These are phyloP conservation scores for Trichoderma reesei DNA, from an alignment of 495 filamentous ascomycete genomes.

Conservation along the genomic window DNA sequence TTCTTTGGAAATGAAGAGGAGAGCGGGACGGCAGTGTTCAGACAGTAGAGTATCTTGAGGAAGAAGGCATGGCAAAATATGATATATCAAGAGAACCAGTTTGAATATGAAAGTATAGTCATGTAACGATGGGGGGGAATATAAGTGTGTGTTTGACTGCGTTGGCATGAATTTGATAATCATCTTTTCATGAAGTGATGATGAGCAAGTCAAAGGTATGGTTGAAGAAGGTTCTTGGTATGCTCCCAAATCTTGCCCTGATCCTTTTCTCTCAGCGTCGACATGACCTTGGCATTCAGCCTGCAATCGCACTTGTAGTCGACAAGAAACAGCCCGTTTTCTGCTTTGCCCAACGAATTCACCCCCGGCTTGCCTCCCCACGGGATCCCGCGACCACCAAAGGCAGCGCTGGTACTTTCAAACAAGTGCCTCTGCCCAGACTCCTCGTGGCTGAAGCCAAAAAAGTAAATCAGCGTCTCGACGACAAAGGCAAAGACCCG, in stretches of 20 bases:
- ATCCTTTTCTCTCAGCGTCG: constrained; percentile 18
- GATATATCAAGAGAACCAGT: too few relatives aligned
- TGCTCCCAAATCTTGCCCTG: constrained; percentile 15
- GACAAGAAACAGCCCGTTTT: constrained; percentile 24
- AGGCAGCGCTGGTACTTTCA: constrained; percentile 24
- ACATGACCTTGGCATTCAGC: constrained; percentile 24
- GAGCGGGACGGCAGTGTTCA: not conserved
- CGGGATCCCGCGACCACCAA: constrained; percentile 21
- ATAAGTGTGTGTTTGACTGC: too few relatives aligned
- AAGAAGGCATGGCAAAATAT: too few relatives aligned
- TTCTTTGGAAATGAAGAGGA: constrained; percentile 11
- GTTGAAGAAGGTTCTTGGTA: too few relatives aligned
- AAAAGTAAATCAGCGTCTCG: constrained; percentile 16
- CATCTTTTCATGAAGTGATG: too few relatives aligned
- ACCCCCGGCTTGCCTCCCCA: constrained; percentile 21
- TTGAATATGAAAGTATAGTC: too few relatives aligned
- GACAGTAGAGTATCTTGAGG: too few relatives aligned
- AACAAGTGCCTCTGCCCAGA: constrained; percentile 25
- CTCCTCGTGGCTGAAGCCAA: constrained; percentile 18
- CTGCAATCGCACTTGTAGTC: constrained; percentile 22
- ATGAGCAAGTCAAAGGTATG: too few relatives aligned
- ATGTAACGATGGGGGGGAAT: too few relatives aligned
- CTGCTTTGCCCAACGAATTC: constrained; percentile 14
- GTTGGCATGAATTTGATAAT: too few relatives aligned
- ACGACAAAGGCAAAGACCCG: constrained; percentile 20